These are phyloP conservation scores for Casaregolazyma suthepensis DNA, from an alignment of 1,139 yeast species.

Conservation along the genomic window DNA sequence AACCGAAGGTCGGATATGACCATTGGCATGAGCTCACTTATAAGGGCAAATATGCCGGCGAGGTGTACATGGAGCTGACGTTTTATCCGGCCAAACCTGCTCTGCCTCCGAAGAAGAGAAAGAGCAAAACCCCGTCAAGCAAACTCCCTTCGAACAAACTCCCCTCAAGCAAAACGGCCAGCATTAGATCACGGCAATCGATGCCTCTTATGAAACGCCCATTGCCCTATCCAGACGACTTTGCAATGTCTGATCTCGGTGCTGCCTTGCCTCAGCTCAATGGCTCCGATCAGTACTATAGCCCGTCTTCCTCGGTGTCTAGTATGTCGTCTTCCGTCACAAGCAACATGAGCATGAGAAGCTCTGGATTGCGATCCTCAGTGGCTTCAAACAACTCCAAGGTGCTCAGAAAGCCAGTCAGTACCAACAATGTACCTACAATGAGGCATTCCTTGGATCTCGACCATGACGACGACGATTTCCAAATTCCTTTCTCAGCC, in stretches of 20 bases:
- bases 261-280: slow-evolving; percentile 3
- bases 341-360: background rate
- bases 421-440: slow-evolving; percentile 3
- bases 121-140: slow-evolving; percentile 6
- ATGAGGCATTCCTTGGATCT: slow-evolving; percentile 5
- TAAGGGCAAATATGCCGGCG: slow-evolving; percentile 79
- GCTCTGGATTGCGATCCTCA: background rate
- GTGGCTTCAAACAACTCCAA: background rate
- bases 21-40: slow-evolving; percentile 71
- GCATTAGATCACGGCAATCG: background rate
- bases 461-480: slow-evolving; percentile 13
- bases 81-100: slow-evolving; percentile 53
- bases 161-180: background rate
- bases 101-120: slow-evolving; percentile 21
- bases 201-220: slow-evolving; percentile 1
- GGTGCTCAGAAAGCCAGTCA: slow-evolving; percentile 14
- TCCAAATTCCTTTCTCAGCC: slow-evolving; percentile 25
- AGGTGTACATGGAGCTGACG: slow-evolving; percentile 83
- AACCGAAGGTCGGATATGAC: slow-evolving; percentile 73
- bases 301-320: background rate
- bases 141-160: slow-evolving; percentile 7
- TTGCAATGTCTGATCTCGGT: slow-evolving; percentile 4
- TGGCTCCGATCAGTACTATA: background rate
- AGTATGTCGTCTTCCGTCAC: background rate
- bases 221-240: slow-evolving; percentile 6